A percentile compares a stretch with the other conserved stretches of the same genome.
Evolutionary conservation across 1,284 basidiomycete species (phyloP).

Genomic region (Malassezia nana): DNA sequence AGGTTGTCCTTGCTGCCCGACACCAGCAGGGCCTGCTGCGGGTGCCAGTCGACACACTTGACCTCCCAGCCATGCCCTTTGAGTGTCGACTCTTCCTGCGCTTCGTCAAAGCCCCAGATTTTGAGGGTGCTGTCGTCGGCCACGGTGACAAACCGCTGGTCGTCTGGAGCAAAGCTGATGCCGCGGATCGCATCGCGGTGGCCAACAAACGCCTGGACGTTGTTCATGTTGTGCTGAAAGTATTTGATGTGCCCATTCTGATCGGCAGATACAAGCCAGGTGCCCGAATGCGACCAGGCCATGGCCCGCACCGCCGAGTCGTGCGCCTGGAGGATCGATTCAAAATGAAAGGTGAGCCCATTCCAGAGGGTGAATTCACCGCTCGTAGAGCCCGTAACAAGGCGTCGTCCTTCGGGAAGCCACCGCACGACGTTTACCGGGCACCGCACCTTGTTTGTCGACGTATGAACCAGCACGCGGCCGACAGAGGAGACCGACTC

Average conservation of each 20-base stretch:
- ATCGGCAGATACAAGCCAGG: constrained; percentile 83
- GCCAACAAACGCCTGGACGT: constrained; percentile 81
- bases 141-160: constrained; percentile 79
- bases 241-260: constrained; percentile 93
- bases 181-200: constrained; percentile 67
- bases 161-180: constrained; percentile 81
- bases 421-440: constrained; percentile 91
- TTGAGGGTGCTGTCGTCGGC: constrained; percentile 88
- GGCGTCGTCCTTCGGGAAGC: constrained; percentile 85
- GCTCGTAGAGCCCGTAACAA: constrained; percentile 87
- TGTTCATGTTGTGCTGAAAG: constrained; percentile 98
- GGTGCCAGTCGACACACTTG: constrained; percentile 96
- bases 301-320: constrained; percentile 85
- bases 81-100: constrained; percentile 72
- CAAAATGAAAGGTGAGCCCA: constrained; percentile 96
- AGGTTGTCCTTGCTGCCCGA: constrained; percentile 91
- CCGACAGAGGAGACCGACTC: constrained; percentile 81
- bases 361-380: constrained; percentile 99
- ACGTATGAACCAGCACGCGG: constrained; percentile 92
- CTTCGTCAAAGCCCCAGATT: constrained; percentile 89
- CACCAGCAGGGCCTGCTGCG: constrained; percentile 82
- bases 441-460: constrained; percentile 94
- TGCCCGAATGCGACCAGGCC: constrained; percentile 78
- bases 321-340: constrained; percentile 95
- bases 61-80: constrained; percentile 98